A percentile compares a stretch with the other conserved stretches of the same genome.
phyloP scores from a whole-genome alignment of 257 asterid species.

The Ajuga chamaepitys region DNA sequence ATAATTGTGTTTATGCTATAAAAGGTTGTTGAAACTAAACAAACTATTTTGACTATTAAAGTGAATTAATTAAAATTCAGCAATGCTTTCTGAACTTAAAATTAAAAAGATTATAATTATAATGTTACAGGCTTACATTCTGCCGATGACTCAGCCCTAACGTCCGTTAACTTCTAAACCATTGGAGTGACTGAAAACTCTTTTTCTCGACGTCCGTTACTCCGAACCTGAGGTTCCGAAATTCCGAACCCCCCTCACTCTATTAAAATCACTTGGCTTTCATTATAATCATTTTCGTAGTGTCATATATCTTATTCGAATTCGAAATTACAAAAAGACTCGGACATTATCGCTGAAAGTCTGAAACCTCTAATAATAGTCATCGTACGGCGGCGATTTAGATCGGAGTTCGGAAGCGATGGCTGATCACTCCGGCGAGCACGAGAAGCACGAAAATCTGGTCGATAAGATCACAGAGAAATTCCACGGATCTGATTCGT shows the following conservation, averaged over 20 bases:
- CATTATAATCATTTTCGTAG: not conserved
- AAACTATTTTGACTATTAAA: too few relatives aligned
- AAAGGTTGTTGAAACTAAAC: too few relatives aligned
- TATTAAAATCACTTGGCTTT: conserved; percentile 5
- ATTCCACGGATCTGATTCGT: conserved; percentile 49
- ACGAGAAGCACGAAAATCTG: conserved; percentile 45
- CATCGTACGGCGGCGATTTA: conserved; percentile 24
- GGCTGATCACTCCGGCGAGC: conserved; percentile 61
- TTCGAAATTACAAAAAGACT: not conserved
- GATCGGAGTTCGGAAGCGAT: conserved; percentile 39
- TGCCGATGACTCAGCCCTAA: conserved; percentile 3
- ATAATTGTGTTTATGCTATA: too few relatives aligned
- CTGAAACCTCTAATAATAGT: not conserved
- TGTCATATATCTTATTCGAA: conserved; percentile 2
- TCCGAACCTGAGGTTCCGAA: conserved; percentile 33
- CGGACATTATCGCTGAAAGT: conserved; percentile 3
- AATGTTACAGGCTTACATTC: not conserved
- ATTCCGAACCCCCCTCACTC: conserved; percentile 15
- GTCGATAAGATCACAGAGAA: conserved; percentile 60
- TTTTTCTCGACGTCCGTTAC: conserved; percentile 21
- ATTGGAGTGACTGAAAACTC: not conserved
- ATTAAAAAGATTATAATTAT: too few relatives aligned
- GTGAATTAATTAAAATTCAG: not conserved
- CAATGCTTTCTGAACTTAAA: not conserved
- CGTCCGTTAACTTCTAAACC: conserved; percentile 16